Evolutionary conservation across 2,329 filamentous ascomycete species (phyloP).

Genomic region (Sporothrix mexicana): DNA sequence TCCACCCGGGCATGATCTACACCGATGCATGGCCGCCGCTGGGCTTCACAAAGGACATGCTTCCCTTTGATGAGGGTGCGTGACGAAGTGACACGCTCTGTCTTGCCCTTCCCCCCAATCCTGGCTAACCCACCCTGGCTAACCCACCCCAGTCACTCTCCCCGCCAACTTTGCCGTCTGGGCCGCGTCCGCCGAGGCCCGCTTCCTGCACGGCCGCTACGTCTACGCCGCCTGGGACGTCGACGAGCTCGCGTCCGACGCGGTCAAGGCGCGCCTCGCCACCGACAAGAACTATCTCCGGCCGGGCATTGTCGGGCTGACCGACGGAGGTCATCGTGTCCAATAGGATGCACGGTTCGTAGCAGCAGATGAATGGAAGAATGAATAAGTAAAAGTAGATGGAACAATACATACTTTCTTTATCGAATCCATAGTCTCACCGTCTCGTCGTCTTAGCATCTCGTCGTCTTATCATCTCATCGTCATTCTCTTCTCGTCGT

Average conservation of each 20-base stretch:
- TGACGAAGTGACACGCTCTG: too few relatives aligned
- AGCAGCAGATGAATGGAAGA: too few relatives aligned
- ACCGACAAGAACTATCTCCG: conserved; percentile 37
- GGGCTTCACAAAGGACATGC: conserved; percentile 17
- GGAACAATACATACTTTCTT: background rate
- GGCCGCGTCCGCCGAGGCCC: conserved; percentile 48
- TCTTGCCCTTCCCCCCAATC: too few relatives aligned
- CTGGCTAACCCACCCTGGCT: too few relatives aligned
- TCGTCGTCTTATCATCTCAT: background rate
- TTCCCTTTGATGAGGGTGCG: conserved; percentile 32
- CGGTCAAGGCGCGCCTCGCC: conserved; percentile 32
- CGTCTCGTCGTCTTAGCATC: background rate
- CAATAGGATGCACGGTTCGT: background rate
- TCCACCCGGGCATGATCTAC: conserved; percentile 39
- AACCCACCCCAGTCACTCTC: too few relatives aligned
- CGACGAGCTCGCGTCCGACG: conserved; percentile 43
- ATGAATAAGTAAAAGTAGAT: too few relatives aligned
- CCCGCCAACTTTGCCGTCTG: conserved; percentile 48
- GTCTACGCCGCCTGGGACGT: conserved; percentile 52
- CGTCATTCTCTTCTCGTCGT: background rate
- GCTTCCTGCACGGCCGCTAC: conserved; percentile 49
- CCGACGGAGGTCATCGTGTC: background rate
- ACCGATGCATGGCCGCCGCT: conserved; percentile 13
- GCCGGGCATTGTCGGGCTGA: conserved; percentile 26
- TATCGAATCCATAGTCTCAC: background rate